Evolutionary conservation across 352 stramenopile species (phyloP).

Genomic region (Phytophthora rubi): DNA sequence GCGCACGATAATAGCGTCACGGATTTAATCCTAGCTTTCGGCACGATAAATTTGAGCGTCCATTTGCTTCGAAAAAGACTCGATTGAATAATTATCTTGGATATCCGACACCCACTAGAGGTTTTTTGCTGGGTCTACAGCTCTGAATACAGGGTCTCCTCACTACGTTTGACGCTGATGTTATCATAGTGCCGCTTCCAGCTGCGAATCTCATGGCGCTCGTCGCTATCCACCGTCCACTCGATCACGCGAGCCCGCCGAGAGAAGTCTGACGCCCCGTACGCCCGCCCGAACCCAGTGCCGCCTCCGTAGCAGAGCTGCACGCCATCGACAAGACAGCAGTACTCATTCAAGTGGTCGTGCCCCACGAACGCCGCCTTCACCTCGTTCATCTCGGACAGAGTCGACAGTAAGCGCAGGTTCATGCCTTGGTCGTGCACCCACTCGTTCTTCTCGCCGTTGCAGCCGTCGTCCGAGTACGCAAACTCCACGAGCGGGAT

Average conservation of each 20-base stretch:
- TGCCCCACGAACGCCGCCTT: conserved; percentile 69
- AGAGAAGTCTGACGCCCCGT: conserved; percentile 38
- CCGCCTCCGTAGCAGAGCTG: conserved; percentile 67
- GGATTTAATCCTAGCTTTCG: too few species aligned
- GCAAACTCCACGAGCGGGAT: conserved; percentile 63
- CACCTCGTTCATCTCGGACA: conserved; percentile 60
- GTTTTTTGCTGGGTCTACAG: conserved; percentile 8
- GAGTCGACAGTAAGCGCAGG: conserved; percentile 44
- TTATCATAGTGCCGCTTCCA: conserved; percentile 52
- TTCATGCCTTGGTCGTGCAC: conserved; percentile 51
- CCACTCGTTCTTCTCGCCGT: conserved; percentile 47
- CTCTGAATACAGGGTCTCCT: conserved; percentile 43
- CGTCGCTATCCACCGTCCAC: conserved; percentile 48
- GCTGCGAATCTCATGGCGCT: conserved; percentile 50
- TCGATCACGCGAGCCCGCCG: conserved; percentile 62
- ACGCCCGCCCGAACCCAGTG: conserved; percentile 51
- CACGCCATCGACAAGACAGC: conserved; percentile 45
- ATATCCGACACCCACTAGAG: background rate
- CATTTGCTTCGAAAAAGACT: background rate
- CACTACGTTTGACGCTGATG: conserved; percentile 20
- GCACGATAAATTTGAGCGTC: too few species aligned
- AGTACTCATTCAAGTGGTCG: conserved; percentile 73
- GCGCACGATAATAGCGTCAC: background rate
- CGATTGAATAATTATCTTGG: conserved; percentile 30
- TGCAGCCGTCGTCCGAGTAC: conserved; percentile 27